Conservation (phyloP, 2,329 filamentous ascomycete genomes). For the Podosphaera aphanis region DNA sequence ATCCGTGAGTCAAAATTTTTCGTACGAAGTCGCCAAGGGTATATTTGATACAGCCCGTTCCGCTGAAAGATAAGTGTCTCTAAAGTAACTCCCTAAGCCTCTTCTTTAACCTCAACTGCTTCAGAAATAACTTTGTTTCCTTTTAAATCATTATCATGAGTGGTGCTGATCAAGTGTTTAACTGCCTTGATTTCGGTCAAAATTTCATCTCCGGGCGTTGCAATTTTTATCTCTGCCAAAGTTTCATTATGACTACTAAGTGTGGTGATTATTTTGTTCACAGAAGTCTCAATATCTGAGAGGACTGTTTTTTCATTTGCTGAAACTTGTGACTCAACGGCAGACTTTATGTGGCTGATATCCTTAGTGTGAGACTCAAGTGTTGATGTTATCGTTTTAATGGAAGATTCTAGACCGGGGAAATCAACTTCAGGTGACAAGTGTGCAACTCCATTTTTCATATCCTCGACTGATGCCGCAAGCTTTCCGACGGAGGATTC, state of each 20-base stretch:
- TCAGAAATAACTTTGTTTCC: background rate
- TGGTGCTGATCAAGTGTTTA: slow-evolving; percentile 2
- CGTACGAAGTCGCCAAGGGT: too few species aligned
- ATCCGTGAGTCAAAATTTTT: too few species aligned
- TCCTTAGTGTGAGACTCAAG: slow-evolving; percentile 3
- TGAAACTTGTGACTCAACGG: background rate
- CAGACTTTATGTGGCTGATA: slow-evolving; percentile 4
- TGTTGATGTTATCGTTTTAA: slow-evolving; percentile 2
- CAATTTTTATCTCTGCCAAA: slow-evolving; percentile 1
- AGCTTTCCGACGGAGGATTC: too few species aligned
- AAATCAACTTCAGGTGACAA: slow-evolving; percentile 4
- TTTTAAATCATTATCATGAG: background rate
- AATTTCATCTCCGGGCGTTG: slow-evolving; percentile 1
- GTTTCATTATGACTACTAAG: slow-evolving; percentile 1
- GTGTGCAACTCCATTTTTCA: too few species aligned
- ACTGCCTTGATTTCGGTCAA: slow-evolving; percentile 5
- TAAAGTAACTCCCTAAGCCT: too few species aligned
- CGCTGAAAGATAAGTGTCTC: too few species aligned
- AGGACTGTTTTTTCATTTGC: slow-evolving; percentile 1
- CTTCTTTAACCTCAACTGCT: too few species aligned
- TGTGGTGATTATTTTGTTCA: slow-evolving; percentile 1
- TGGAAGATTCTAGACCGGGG: slow-evolving; percentile 3
- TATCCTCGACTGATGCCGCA: too few species aligned
- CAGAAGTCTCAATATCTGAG: slow-evolving; percentile 1
- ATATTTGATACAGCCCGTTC: too few species aligned